A percentile compares a stretch with the other conserved stretches of the same genome.
Evolutionary conservation across 2,329 filamentous ascomycete genomes (phyloP).

Genomic region (Pseudogymnoascus sp.): DNA sequence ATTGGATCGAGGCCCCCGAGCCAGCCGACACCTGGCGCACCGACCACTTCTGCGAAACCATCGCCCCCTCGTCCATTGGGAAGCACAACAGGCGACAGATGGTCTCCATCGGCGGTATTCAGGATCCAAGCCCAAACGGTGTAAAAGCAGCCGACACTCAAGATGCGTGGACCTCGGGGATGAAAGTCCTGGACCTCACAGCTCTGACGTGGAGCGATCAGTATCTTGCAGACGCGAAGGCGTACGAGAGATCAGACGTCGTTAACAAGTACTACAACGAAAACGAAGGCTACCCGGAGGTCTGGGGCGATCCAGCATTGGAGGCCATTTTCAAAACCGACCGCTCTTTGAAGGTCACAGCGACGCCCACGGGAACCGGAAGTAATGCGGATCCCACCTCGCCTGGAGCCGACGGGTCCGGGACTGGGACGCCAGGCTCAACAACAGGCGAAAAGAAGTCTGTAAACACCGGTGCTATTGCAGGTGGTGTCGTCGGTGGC

Average conservation of each 20-base stretch:
- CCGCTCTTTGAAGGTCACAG: conserved; percentile 1
- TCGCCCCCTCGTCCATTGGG: conserved; percentile 11
- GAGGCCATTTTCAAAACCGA: conserved; percentile 7
- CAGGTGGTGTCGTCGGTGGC: conserved; percentile 19
- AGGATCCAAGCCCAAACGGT: background rate
- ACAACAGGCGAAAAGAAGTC: background rate
- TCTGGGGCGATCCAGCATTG: background rate
- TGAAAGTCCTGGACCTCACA: conserved; percentile 18
- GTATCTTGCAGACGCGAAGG: conserved; percentile 12
- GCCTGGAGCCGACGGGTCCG: background rate
- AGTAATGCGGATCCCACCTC: background rate
- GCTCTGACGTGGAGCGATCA: conserved; percentile 13
- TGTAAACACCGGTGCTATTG: conserved; percentile 18
- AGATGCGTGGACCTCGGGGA: conserved; percentile 7
- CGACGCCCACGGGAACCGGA: background rate
- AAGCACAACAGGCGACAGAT: conserved; percentile 15
- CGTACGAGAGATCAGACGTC: conserved; percentile 14
- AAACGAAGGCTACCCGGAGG: background rate
- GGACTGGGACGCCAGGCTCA: background rate
- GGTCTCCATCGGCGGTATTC: conserved; percentile 15
- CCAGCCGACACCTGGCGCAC: conserved; percentile 12
- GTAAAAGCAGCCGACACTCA: background rate
- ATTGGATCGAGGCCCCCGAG: conserved; percentile 17
- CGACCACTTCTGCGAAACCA: conserved; percentile 14
- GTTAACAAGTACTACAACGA: conserved; percentile 16